Base-by-base conservation (phyloP, 2,329 filamentous ascomycete genomes). In the Alternaria gansuensis region DNA sequence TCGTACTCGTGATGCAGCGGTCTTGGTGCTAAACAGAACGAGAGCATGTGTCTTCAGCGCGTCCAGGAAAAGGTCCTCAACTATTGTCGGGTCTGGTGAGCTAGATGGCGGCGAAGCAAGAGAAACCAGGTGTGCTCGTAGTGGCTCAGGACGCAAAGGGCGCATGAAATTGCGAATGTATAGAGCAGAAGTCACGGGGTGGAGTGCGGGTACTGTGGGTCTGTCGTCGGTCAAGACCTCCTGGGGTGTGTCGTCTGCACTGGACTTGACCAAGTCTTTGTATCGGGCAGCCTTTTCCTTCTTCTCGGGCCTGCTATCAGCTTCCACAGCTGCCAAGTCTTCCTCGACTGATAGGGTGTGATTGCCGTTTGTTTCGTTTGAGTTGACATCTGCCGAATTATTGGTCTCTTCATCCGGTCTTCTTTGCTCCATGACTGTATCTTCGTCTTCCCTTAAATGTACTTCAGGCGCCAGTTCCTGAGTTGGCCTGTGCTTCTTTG, bases 81-180 rank as follows among this genome's bases (percentile, higher is more conserved):
- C 82, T 11, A 86, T 78, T 34, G 85, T 81, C 5, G 84, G 75
- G 49, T 88, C 81, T 4, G 73, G 70, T 1, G 82, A 77, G 3
- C 82, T 76, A 21, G 80, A 75, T 1, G 85, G 81, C 0, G 88
- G 82, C 3, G 87, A 83, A 2, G 92, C 91, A 39, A 97, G 84
- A 6, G 84, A 80, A 41, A 85, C 75, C 4, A 98, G 82, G 71
- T 97, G 88, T 1, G 85, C 82, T 68, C 86, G 87, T 1, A 98
- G 84, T 17, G 83, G 82, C 26, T 82, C 80, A 0, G 87, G 85
- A 59, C 92, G 90, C 23, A 98, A 82, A 9, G 95, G 93, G 45
- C 94, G 89, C 87, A 96, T 93, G 54, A 98, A 87, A 70, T 97
- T 90, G 75, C 89, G 89, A 68, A 98, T 95, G 79, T 97, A 98